Evolutionary conservation across 2,329 filamentous ascomycete genomes (phyloP), one percentile per base, ranked within the genome.

Genomic region (Sporothrix curviconia): DNA sequence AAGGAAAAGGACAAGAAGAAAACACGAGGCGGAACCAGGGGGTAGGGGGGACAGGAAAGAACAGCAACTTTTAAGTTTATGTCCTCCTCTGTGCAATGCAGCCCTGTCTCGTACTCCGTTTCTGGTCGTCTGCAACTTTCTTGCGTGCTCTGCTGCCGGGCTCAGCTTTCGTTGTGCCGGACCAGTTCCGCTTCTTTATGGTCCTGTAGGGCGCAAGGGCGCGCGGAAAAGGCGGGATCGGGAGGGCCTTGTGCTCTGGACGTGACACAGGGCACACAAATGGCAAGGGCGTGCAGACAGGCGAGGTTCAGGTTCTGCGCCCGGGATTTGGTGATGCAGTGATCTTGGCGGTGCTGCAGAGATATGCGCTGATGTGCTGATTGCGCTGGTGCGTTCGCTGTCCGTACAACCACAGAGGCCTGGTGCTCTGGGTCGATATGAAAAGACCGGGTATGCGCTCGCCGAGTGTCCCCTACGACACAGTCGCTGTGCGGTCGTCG

Each of bases 311-410:
- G 7, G 5, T 39, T 49, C 8, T 39, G 47, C 47, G 34, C n/a
- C 47, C 32, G 47, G 32, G 14, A 39, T 51, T 30, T 19, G 32
- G 47, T 51, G 47, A 51, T 19, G 14, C 17, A 22, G n/a, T n/a
- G n/a, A n/a, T n/a, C n/a, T 25, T 24, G 49, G 25, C 24, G 36
- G 40, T 12, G 24, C 34, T 52, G 36, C 8, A 15, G 14, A 25
- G 50, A 42, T 11, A 6, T 32, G 25, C 37, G 50, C 50, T 53
- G 25, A 11, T n/a, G 36, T 52, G 37, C 50, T n/a, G 50, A 52
- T n/a, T 52, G 50, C 24, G 37, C 25, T 53, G 50, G 25, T 7
- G n/a, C n/a, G n/a, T n/a, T n/a, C n/a, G n/a, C 28, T 52, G 46
- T 40, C 49, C 28, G 49, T 52, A n/a, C 36, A 22, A 40, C 46